Base-by-base conservation (phyloP, 2,329 filamentous ascomycete genomes). In the Stemphylium vesicarium region DNA sequence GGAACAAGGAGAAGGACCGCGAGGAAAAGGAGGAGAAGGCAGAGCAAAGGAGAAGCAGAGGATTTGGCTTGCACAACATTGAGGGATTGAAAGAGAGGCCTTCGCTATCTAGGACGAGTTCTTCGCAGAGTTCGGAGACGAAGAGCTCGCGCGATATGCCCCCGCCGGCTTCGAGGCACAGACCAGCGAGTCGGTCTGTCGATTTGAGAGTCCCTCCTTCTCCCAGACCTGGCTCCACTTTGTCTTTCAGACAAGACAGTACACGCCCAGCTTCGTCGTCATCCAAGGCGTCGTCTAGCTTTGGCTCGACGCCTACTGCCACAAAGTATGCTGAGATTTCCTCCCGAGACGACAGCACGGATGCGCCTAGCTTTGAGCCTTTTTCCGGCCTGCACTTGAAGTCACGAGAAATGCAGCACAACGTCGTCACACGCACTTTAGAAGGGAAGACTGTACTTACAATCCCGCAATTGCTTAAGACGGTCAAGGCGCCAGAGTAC, bases 371-470 rank as follows among this genome's bases (percentile, higher is more conserved):
- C 38, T 76, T 95, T 66, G 95, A 99, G 66, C 85, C 91, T 2
- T 96, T 93, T 73, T 97, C 95, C 5, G 86, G 87, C 26, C 81
- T 93, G 33, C 92, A 97, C 71, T 83, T 99, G 12, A 90, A 89
- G 4, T 92, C 88, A 59, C 87, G 95, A 29, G 88, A 92, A 33
- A 84, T 98, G 40, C 90, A 92, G 2, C 93, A 98, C 74, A 84
- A 85, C 18, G 88, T 90, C 15, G 81, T 99, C 18, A 87, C 89
- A 2, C 87, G 93, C 20, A 91, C 91, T 3, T 81, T 99, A 12
- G 82, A 87, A 5, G 87, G 86, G 31, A 96, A 95, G 74, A 91
- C 89, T 47, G 81, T 89, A 2, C 89, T 92, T 64, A 84, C 84
- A 1, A 83, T 99, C 57, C 90, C 94, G 5, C 90, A 96, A 60